phyloP scores from a whole-genome alignment of 371 early-diverging fungal genomes.

The Entomophthora muscae region DNA sequence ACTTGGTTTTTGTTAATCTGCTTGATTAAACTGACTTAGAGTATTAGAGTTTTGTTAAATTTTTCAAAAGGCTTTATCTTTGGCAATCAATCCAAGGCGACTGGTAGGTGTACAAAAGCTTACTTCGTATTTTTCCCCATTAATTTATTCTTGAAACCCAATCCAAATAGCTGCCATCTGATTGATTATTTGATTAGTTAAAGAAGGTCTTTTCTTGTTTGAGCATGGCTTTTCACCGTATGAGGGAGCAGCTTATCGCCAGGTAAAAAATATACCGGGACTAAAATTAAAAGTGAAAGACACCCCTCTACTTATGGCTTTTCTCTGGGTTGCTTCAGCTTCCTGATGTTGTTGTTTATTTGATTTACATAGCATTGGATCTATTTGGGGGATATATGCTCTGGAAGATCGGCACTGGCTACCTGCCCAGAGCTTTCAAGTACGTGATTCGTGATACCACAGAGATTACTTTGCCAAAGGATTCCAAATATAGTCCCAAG shows the following conservation, averaged over 20 bases:
- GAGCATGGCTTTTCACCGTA: background rate
- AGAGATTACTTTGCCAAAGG: background rate
- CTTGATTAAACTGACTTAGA: background rate
- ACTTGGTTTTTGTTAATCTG: background rate
- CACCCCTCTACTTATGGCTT: background rate
- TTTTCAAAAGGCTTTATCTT: background rate
- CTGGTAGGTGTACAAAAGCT: too few species aligned
- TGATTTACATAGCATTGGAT: background rate
- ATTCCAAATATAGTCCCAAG: background rate
- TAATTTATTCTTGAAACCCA: background rate
- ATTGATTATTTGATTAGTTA: too few species aligned
- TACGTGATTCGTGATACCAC: background rate
- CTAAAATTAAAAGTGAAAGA: background rate
- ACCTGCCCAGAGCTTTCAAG: background rate
- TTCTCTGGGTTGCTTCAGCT: background rate
- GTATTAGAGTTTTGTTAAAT: background rate
- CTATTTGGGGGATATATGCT: background rate
- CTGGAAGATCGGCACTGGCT: background rate
- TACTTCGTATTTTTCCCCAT: background rate
- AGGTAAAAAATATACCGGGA: background rate
- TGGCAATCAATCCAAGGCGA: too few species aligned
- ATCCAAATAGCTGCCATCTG: background rate
- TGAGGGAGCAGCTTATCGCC: background rate
- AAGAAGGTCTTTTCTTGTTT: background rate
- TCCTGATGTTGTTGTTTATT: background rate